A percentile compares a stretch with the other conserved stretches of the same genome.
phyloP scores from a whole-genome alignment of 331 rosid genomes.

The Rhamnella rubrinervis region DNA sequence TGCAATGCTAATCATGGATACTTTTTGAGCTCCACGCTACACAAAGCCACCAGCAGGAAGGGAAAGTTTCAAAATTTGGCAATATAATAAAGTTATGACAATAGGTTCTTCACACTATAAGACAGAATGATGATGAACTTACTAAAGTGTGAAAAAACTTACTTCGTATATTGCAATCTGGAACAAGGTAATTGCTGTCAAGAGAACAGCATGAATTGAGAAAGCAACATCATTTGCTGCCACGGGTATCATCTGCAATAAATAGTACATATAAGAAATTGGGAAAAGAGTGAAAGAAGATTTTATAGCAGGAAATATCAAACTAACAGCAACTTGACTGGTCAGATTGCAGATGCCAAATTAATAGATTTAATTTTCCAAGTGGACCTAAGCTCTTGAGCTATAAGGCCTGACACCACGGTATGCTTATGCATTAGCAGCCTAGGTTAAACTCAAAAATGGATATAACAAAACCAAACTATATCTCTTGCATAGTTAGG shows the following conservation, averaged over 20 bases:
- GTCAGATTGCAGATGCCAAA: no score
- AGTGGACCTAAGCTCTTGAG: no score
- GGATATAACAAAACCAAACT: no score
- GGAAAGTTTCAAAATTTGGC: not conserved
- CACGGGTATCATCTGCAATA: constrained; percentile 86
- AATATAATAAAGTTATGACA: not conserved
- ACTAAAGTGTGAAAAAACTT: not conserved
- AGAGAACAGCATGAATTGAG: constrained; percentile 79
- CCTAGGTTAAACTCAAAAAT: no score
- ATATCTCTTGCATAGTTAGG: no score
- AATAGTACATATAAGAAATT: not conserved
- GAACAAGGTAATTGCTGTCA: constrained; percentile 60
- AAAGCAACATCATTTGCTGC: constrained; percentile 96
- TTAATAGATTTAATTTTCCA: no score
- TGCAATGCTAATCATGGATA: constrained; percentile 54
- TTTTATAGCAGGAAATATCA: not conserved
- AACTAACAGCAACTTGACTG: not conserved
- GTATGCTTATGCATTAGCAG: no score
- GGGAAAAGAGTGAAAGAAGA: not conserved
- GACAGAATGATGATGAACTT: not conserved
- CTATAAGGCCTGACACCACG: no score
- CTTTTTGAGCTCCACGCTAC: constrained; percentile 77
- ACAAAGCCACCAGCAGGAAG: constrained; percentile 7
- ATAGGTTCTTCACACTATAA: not conserved
- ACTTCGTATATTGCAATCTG: constrained; percentile 84